A percentile compares a stretch with the other conserved stretches of the same genome.
These are phyloP conservation scores for Podila epigama DNA, from an alignment of 192 early-diverging fungal species.

Conservation along the genomic window DNA sequence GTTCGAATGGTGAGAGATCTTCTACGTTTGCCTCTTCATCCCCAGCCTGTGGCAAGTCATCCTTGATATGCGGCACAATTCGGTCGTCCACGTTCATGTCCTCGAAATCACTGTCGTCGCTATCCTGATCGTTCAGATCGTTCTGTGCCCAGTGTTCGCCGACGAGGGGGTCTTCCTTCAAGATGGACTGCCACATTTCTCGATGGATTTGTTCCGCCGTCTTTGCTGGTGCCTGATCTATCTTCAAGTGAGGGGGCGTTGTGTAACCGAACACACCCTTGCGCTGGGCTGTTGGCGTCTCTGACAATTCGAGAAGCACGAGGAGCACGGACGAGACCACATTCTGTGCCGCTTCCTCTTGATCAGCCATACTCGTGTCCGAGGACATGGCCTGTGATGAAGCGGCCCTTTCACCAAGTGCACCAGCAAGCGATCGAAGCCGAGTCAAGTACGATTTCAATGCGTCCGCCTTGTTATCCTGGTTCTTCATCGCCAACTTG, in stretches of 20 bases:
- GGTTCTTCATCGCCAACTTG: slow-evolving; percentile 26
- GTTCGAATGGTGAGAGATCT: neutral
- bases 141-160: slow-evolving; percentile 29
- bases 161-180: slow-evolving; percentile 20
- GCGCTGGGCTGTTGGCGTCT: slow-evolving; percentile 12
- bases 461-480: slow-evolving; percentile 24
- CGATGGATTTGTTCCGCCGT: slow-evolving; percentile 23
- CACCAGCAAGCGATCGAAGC: slow-evolving; percentile 1
- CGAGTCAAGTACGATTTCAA: slow-evolving; percentile 3
- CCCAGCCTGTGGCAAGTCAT: neutral
- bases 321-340: slow-evolving; percentile 17
- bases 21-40: neutral
- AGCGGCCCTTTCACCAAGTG: slow-evolving; percentile 14
- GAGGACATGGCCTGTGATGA: neutral
- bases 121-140: neutral
- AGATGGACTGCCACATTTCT: slow-evolving; percentile 19
- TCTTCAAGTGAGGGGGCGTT: slow-evolving; percentile 4
- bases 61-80: slow-evolving; percentile 3
- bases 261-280: slow-evolving; percentile 13
- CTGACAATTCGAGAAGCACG: slow-evolving; percentile 26
- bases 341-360: slow-evolving; percentile 32
- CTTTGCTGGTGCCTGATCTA: neutral
- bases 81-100: slow-evolving; percentile 35
- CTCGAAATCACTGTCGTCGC: slow-evolving; percentile 31
- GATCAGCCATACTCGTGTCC: slow-evolving; percentile 9